These are phyloP conservation scores for Sherardia arvensis DNA, from an alignment of 257 asterid genomes.

Conservation along the genomic window DNA sequence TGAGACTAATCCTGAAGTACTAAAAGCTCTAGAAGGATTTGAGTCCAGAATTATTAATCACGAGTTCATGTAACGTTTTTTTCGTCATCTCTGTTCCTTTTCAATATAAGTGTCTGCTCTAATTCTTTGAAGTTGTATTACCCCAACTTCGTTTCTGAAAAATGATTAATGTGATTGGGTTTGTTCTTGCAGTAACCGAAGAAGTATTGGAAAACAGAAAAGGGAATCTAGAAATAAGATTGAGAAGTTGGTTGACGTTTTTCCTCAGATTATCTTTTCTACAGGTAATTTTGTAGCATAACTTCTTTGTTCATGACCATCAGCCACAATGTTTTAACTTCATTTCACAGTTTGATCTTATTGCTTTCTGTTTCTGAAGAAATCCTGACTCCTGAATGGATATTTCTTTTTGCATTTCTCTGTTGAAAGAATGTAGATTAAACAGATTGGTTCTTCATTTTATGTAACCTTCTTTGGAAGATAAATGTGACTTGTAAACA, in stretches of 20 bases:
- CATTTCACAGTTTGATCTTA: background rate
- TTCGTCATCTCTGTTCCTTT: constrained; percentile 2
- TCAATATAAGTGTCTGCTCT: constrained; percentile 4
- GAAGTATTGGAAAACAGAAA: constrained; percentile 67
- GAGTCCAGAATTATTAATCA: constrained; percentile 63
- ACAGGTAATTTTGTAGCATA: constrained; percentile 41
- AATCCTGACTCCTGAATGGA: too few species aligned
- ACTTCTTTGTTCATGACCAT: constrained; percentile 3
- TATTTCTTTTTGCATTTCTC: background rate
- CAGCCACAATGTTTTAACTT: background rate
- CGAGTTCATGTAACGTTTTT: constrained; percentile 55
- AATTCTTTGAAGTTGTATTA: constrained; percentile 11
- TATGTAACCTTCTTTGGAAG: background rate
- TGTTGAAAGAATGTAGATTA: background rate
- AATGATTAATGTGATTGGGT: constrained; percentile 10
- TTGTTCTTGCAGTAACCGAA: constrained; percentile 54
- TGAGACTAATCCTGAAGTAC: constrained; percentile 46
- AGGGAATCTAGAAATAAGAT: constrained; percentile 60
- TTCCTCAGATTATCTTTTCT: constrained; percentile 60
- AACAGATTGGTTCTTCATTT: background rate
- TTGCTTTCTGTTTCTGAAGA: background rate
- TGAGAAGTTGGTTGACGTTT: constrained; percentile 72
- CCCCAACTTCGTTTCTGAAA: background rate
- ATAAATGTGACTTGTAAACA: background rate
- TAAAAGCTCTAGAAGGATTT: constrained; percentile 58